Conservation (phyloP, 2,329 filamentous ascomycete genomes). For the Xylaria sp. region DNA sequence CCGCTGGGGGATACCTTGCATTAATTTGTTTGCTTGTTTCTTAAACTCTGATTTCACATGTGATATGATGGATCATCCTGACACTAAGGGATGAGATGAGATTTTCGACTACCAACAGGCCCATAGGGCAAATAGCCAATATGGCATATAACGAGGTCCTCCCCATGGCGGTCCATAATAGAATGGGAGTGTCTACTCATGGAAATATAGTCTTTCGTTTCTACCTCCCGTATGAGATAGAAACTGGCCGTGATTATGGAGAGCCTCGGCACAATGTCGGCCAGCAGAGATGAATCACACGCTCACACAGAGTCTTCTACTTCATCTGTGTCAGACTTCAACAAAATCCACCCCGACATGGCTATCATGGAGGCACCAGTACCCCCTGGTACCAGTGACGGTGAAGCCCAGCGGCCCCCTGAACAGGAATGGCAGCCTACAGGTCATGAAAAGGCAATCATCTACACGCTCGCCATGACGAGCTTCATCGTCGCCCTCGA, state of each 20-base stretch:
- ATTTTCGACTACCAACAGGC: not conserved
- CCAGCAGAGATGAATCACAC: not conserved
- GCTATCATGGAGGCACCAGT: not conserved
- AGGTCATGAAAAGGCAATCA: slow-evolving; percentile 35
- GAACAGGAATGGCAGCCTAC: slow-evolving; percentile 33
- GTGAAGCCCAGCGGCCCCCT: slow-evolving; percentile 15
- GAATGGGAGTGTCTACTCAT: too few relatives aligned
- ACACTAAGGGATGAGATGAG: too few relatives aligned
- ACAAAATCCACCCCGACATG: not conserved
- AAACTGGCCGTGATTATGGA: not conserved
- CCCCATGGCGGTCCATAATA: not conserved
- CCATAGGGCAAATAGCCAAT: too few relatives aligned
- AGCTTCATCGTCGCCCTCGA: slow-evolving; percentile 36
- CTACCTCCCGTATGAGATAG: not conserved
- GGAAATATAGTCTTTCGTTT: too few relatives aligned
- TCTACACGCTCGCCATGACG: slow-evolving; percentile 34
- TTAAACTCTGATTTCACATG: too few relatives aligned
- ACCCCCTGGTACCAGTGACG: not conserved
- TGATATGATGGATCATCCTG: too few relatives aligned
- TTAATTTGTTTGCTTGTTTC: too few relatives aligned
- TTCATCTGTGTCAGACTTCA: slow-evolving; percentile 25
- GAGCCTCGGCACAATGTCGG: slow-evolving; percentile 11
- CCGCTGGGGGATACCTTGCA: too few relatives aligned
- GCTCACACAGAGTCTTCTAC: slow-evolving; percentile 6
- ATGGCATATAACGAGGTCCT: slow-evolving; percentile 16